phyloP scores from a whole-genome alignment of 257 asterid genomes.

The Leptodermis oblonga region DNA sequence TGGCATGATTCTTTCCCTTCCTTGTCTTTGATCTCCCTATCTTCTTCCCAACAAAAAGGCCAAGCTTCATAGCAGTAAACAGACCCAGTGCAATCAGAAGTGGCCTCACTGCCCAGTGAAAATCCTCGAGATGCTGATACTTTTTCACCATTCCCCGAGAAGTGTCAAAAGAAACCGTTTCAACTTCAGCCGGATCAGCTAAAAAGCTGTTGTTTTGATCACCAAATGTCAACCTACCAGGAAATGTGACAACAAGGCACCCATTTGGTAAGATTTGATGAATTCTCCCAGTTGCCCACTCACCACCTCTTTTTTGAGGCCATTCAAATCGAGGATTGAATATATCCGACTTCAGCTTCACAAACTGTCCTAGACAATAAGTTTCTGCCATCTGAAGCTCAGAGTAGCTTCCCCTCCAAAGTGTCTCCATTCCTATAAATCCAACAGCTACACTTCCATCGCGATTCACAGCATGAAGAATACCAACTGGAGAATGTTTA shows the following conservation, averaged over 20 bases:
- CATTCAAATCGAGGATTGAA: constrained; percentile 75
- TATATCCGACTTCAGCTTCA: constrained; percentile 47
- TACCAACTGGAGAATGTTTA: constrained; percentile 67
- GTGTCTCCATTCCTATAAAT: constrained; percentile 64
- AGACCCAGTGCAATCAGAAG: constrained; percentile 64
- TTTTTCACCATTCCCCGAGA: constrained; percentile 52
- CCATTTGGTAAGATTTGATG: constrained; percentile 70
- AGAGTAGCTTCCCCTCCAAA: constrained; percentile 62
- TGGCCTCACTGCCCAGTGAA: constrained; percentile 93
- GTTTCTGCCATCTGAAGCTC: constrained; percentile 86
- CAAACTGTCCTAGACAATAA: constrained; percentile 59
- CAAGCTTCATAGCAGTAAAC: constrained; percentile 69
- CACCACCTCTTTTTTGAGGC: constrained; percentile 62
- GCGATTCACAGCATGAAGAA: constrained; percentile 57
- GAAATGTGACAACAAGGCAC: constrained; percentile 68
- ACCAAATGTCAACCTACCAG: constrained; percentile 49
- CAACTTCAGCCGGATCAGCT: constrained; percentile 86
- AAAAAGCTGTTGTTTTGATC: constrained; percentile 35
- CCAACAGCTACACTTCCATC: constrained; percentile 66
- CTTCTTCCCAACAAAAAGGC: constrained; percentile 56
- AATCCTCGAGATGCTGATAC: constrained; percentile 84
- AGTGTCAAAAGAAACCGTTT: constrained; percentile 54
- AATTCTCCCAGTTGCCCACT: constrained; percentile 65
- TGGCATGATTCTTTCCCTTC: constrained; percentile 21
- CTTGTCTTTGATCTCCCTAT: constrained; percentile 32